Evolutionary conservation across 345 rosid species (phyloP).

Genomic region (Salix koriyanagi): DNA sequence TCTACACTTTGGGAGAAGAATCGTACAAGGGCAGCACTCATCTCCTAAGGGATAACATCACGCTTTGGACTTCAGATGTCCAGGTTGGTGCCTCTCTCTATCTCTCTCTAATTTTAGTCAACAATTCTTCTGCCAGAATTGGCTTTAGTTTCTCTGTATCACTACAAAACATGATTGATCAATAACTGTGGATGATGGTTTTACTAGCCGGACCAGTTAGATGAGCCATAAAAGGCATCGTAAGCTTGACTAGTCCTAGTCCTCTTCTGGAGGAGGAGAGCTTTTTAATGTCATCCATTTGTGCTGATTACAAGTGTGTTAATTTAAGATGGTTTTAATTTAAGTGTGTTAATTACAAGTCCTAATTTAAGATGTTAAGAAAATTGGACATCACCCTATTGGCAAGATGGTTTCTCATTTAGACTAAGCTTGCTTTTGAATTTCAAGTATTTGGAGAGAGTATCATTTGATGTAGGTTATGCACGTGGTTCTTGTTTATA

Average conservation of each 20-base stretch:
- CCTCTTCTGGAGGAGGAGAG: constrained; percentile 57
- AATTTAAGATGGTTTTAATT: no score
- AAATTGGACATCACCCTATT: constrained; percentile 9
- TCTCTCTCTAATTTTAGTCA: neutral
- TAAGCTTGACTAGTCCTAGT: constrained; percentile 30
- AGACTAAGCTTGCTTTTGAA: constrained; percentile 11
- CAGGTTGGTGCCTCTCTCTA: constrained; percentile 46
- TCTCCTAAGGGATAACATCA: constrained; percentile 34
- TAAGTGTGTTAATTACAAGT: constrained; percentile 11
- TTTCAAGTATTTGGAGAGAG: constrained; percentile 18
- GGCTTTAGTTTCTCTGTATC: neutral
- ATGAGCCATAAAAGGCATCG: constrained; percentile 47
- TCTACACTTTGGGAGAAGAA: constrained; percentile 48
- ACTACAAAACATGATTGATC: neutral
- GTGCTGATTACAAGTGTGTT: constrained; percentile 13
- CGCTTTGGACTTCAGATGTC: constrained; percentile 93
- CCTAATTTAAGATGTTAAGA: neutral
- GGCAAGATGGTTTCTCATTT: constrained; percentile 15
- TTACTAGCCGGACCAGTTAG: constrained; percentile 59
- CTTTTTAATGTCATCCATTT: constrained; percentile 55
- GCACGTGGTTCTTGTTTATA: neutral
- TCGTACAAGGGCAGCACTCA: constrained; percentile 58
- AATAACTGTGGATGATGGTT: neutral
- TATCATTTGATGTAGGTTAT: constrained; percentile 5
- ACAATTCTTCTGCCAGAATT: neutral